Percentiles rank a stretch among this genome's conserved stretches.
phyloP scores from a whole-genome alignment of 164 flowering plant species.

The Umbellularia californica region DNA sequence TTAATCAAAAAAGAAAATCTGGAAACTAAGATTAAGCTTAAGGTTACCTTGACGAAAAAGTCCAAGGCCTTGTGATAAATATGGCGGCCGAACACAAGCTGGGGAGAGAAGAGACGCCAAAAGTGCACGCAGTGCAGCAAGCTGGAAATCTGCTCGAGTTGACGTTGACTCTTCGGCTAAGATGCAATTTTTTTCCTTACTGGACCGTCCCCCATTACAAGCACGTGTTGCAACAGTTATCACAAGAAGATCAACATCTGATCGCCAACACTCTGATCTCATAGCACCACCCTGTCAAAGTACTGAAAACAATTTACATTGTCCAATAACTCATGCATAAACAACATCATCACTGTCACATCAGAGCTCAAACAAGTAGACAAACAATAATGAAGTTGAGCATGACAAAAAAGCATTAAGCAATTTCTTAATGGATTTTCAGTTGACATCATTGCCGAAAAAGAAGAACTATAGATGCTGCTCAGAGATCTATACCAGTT shows the following conservation, averaged over 20 bases:
- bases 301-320: background rate
- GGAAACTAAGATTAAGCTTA: background rate
- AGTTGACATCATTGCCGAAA: too few relatives aligned
- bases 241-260: slow-evolving; percentile 51
- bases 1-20: background rate
- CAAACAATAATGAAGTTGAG: background rate
- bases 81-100: slow-evolving; percentile 51
- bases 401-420: background rate
- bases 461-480: too few relatives aligned
- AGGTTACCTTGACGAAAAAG: slow-evolving; percentile 71
- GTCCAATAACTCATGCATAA: background rate
- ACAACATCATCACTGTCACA: background rate
- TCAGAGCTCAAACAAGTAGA: background rate
- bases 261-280: slow-evolving; percentile 53
- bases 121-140: slow-evolving; percentile 70
- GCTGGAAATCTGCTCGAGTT: slow-evolving; percentile 56
- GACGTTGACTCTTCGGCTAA: slow-evolving; percentile 23
- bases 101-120: slow-evolving; percentile 81
- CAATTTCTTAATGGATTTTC: too few relatives aligned
- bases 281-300: slow-evolving; percentile 63
- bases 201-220: slow-evolving; percentile 48
- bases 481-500: too few relatives aligned
- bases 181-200: slow-evolving; percentile 23
- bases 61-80: slow-evolving; percentile 62
- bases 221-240: slow-evolving; percentile 48